Base-by-base conservation (phyloP, 2,329 filamentous ascomycete species). In the Mycogone perniciosa region DNA sequence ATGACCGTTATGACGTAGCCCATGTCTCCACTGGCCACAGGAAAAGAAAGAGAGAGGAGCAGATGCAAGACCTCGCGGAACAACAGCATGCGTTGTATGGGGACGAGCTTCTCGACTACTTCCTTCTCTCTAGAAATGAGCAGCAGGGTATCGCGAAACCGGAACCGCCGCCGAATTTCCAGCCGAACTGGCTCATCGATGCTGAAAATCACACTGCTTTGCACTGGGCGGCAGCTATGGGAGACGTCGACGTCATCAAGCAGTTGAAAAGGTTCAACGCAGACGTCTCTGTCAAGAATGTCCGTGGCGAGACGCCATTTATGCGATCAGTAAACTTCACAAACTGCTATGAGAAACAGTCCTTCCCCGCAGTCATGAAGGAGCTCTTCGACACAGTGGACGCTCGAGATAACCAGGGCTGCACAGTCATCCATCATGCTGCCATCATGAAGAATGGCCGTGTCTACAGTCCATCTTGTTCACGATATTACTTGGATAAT, bases 151-250 rank as follows among this genome's bases (percentile, higher is more conserved):
- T 84, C 62, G 81, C 72, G 60, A 82, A 76, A 48, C 91, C 90
- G 1, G 82, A 89, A 54, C 91, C 92, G 3, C 93, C 93, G 0
- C 75, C 83, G 33, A 86, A 89, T 64, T 95, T 96, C 61, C 85
- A 95, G 63, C 84, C 95, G 5, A 87, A 99, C 68, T 88, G 89
- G 67, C 78, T 85, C n/a, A 96, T 99, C 56, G 93, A 99, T 65
- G 87, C 90, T 40, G 90, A 95, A 61, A 85, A 86, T 7, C 91
- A 97, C 63, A 95, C 90, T 2, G 91, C 92, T 5, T 79, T 99
- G 58, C 93, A 99, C 65, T 99, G 93, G 93, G 93, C 91, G 13
- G 90, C 89, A 48, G 89, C 93, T 27, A 99, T 99, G 92, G 93
- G 93, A 52, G 93, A 97, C 59, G 76, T 96, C 31, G 88, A 92